phyloP scores from a whole-genome alignment of 495 filamentous ascomycete species.

The Trichoderma orchidacearum region DNA sequence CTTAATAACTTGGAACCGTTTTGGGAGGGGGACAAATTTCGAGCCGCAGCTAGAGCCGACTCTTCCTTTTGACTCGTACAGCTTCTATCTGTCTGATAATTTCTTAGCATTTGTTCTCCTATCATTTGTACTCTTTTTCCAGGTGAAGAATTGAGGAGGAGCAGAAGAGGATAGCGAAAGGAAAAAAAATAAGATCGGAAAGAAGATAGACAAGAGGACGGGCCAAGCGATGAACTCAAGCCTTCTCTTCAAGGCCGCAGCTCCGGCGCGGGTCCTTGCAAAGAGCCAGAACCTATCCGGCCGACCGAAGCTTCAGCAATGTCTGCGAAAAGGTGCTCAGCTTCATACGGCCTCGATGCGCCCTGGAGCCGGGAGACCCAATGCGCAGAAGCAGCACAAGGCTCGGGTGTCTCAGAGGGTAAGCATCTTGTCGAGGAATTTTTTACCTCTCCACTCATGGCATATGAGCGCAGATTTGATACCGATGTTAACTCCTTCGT shows the following conservation, averaged over 20 bases:
- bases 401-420: constrained; percentile 4
- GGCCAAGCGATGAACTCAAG: constrained; percentile 24
- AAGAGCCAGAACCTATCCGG: constrained; percentile 20
- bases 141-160: not conserved
- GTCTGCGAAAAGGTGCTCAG: constrained; percentile 15
- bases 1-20: not conserved
- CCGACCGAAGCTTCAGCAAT: constrained; percentile 18
- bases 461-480: not conserved
- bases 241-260: constrained; percentile 28
- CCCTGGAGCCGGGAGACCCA: constrained; percentile 4
- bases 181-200: not conserved
- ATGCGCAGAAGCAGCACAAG: not conserved
- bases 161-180: not conserved
- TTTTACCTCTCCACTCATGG: not conserved
- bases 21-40: not conserved
- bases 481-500: too few relatives aligned
- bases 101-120: too few relatives aligned
- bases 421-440: too few relatives aligned
- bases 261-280: constrained; percentile 26
- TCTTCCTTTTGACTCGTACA: not conserved
- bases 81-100: not conserved
- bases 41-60: not conserved
- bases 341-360: constrained; percentile 8
- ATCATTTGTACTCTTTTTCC: too few relatives aligned
- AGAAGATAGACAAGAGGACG: not conserved